Evolutionary conservation across 345 rosid species (phyloP), one percentile per base, ranked within the genome.

Genomic region (Camelina hispida): DNA sequence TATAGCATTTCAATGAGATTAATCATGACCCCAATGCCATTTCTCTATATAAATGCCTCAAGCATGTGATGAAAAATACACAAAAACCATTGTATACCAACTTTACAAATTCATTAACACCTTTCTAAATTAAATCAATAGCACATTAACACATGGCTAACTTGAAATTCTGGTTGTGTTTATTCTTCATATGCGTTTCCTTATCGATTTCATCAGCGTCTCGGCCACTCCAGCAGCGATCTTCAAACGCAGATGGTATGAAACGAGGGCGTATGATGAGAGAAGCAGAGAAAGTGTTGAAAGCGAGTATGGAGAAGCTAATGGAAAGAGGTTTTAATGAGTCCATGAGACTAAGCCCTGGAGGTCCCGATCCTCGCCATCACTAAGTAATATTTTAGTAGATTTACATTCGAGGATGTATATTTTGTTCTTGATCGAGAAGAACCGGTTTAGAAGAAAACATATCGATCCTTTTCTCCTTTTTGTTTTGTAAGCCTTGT

Each of bases 321-420:
- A 54, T 51, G 47, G 87, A 85, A 43, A 76, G n/a, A 60, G 80
- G 69, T 68, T 69, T 78, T 16, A 15, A 52, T 52, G 67, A 80
- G 50, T 66, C 96, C 42, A 70, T 66, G 32, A 54, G 90, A 56
- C 65, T 75, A 0, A 87, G 90, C 73, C 96, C 93, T 14, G 96
- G 96, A 12, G 91, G 96, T 47, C 91, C 90, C 16, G 88, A 88
- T 72, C 90, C 87, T 18, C 86, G 82, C 47, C 96, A 90, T 70
- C 90, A 88, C 66, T 83, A 72, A 71, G 35, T 52, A 1, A 5
- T 47, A 32, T n/a, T 18, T 42, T 53, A 1, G 12, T 75, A 43
- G n/a, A 18, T 51, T 67, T 14, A 0, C 1, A 66, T 66, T 40
- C 14, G 58, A 52, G 57, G 55, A 51, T 75, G 8, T 53, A 6